Base-by-base conservation (phyloP, 2,329 filamentous ascomycete genomes). In the Keithomyces neogunnii region DNA sequence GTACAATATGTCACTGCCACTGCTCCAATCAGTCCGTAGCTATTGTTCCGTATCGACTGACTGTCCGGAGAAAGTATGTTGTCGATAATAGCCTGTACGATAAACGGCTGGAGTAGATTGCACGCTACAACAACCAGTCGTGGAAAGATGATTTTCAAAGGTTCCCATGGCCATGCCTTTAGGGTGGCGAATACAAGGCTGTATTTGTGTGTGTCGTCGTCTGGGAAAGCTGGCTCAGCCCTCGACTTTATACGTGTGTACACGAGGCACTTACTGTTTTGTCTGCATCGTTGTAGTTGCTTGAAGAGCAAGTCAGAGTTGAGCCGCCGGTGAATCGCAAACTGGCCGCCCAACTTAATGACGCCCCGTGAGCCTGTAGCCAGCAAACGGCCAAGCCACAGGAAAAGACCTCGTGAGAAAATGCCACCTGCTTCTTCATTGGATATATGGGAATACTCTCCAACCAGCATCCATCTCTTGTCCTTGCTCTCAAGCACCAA, bases 361-460 rank as follows among this genome's bases (percentile, higher is more conserved):
- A 19, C 19, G 19, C 19, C 19, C 19, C 19, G 19, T 19, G 19
- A 79, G 0, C 78, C 77, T 13, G 64, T 62, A 30, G 67, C 67
- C 42, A 83, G 73, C 5, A 82, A 59, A 2, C 69, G 67, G 36
- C 67, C 66, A 11, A 68, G 53, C 65, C 65, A 68, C 28, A 66
- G 52, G 32, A 67, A 68, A 50, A 67, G 61, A 0, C 65, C 63
- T 0, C 63, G 61, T 31, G 52, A 63, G 2, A 67, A 55, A 0
- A 62, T 64, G 0, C 65, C 65, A 26, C 72, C 75, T 2, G 73
- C 79, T 3, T 72, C 72, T 57, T 83, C 80, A 0, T 68, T 71
- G 1, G 77, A 75, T 42, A 67, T 69, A 2, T 59, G 54, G 1
- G 63, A 61, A 45, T 70, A 74, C 3, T 77, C 61, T 4, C 74